Evolutionary conservation across 148 eudicot genomes (phyloP), one percentile per base, ranked within the genome.

Genomic region (Silene latifolia): DNA sequence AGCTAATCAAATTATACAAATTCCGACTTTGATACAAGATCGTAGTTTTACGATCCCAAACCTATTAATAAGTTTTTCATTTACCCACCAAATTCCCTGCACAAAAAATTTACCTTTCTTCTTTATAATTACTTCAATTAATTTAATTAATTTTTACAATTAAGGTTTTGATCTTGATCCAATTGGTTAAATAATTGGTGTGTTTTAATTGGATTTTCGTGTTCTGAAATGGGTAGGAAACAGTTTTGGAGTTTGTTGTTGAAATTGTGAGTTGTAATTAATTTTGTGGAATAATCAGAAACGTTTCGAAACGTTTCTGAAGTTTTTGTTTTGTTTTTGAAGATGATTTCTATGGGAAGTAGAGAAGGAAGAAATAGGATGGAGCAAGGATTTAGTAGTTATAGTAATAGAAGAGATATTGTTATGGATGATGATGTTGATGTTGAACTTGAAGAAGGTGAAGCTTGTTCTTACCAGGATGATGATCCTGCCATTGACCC

Each of bases 401-500:
- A 80, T 65, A 79, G 86, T 78, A 80, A 76, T 68, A 82, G 69
- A 19, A 78, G 71, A 74, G 82, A 84, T 51, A 8, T 70, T 70
- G 20, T 70, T 29, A 90, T 89, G 96, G 88, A 84, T 32, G 89
- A 86, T 25, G 89, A 86, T 25, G 67, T 82, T 81, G 97, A 95
- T 25, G 67, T 82, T 81, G 97, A 95, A 77, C 87, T 92, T 69
- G 97, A 95, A 86, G 96, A 90, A 84, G 98, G 93, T 56, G 98
- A 92, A 81, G 93, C 97, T 80, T 87, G 78, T 63, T 83, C 83
- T 69, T 86, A 81, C 72, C 78, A 73, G 27, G 82, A 87, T 75
- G 80, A 73, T 67, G 91, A 90, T 78, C 75, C 84, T 46, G 76
- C 79, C 82, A 81, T 90, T 87, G 98, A 95, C 88, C 97, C 93